Conservation (phyloP, 164 flowering plant species). For the Macadamia tetraphylla region DNA sequence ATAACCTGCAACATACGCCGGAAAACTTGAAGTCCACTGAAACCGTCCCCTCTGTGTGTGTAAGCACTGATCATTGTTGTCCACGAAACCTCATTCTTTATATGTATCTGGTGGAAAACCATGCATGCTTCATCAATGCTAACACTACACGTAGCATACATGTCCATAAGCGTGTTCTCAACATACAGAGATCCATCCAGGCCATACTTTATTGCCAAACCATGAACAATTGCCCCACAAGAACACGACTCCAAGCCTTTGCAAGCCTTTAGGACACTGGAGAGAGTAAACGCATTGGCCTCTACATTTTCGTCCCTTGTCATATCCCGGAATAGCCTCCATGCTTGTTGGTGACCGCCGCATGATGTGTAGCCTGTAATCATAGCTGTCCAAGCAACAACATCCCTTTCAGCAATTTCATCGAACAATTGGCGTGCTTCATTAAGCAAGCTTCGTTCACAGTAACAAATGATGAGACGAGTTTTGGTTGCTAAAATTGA, state of each 20-base stretch:
- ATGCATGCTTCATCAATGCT: constrained; percentile 52
- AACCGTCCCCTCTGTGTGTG: constrained; percentile 60
- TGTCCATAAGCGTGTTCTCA: constrained; percentile 67
- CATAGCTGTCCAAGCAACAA: constrained; percentile 86
- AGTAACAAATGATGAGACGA: constrained; percentile 44
- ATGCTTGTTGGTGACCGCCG: constrained; percentile 37
- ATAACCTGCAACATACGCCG: constrained; percentile 56
- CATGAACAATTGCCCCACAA: constrained; percentile 58
- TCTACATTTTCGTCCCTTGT: constrained; percentile 17
- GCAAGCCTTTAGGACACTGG: constrained; percentile 70
- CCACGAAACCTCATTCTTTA: constrained; percentile 65
- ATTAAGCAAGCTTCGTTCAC: constrained; percentile 27
- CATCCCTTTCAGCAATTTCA: constrained; percentile 70
- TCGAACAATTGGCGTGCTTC: constrained; percentile 72
- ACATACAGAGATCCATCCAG: constrained; percentile 51
- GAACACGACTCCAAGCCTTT: constrained; percentile 40
- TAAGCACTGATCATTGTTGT: constrained; percentile 79
- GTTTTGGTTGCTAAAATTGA: constrained; percentile 52
- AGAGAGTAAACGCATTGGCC: constrained; percentile 68
- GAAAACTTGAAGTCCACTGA: constrained; percentile 46
- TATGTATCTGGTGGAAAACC: constrained; percentile 43
- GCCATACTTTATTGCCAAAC: constrained; percentile 55
- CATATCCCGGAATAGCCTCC: constrained; percentile 56
- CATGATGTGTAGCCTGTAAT: constrained; percentile 60
- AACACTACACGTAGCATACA: constrained; percentile 63